Evolutionary conservation across 495 filamentous ascomycete genomes (phyloP).

Genomic region (Pyrenopolyporus hunteri): DNA sequence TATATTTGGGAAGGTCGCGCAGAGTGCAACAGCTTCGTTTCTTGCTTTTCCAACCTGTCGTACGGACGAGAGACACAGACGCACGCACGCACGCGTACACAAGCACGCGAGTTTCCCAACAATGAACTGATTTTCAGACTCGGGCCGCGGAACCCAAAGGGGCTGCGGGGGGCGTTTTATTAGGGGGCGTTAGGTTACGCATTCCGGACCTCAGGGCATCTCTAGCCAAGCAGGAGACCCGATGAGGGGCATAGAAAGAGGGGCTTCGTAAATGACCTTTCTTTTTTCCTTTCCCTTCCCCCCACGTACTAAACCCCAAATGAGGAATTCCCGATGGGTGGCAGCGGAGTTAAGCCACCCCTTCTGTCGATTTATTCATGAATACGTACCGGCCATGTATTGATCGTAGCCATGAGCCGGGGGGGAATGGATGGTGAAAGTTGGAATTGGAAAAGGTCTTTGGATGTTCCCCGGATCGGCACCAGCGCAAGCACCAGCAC

Average conservation of each 20-base stretch:
- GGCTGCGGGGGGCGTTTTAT: constrained; percentile 6
- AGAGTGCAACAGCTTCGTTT: constrained; percentile 9
- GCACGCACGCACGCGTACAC: too few species aligned
- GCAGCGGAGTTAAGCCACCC: too few species aligned
- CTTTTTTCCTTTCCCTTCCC: not conserved
- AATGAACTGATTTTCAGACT: not conserved
- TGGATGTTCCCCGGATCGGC: too few species aligned
- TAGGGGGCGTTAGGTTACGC: constrained; percentile 1
- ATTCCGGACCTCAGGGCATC: not conserved
- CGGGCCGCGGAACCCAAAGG: not conserved
- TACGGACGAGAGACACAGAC: constrained; percentile 7
- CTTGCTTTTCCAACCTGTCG: constrained; percentile 1
- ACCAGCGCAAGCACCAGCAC: too few species aligned
- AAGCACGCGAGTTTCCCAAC: not conserved
- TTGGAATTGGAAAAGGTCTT: too few species aligned
- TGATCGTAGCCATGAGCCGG: too few species aligned
- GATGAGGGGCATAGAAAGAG: constrained; percentile 22
- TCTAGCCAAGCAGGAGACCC: constrained; percentile 5
- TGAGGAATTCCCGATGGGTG: not conserved
- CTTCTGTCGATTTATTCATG: not conserved
- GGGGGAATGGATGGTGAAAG: too few species aligned
- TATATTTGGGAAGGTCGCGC: constrained; percentile 17
- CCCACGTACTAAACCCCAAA: not conserved
- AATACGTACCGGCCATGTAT: not conserved
- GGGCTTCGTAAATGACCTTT: not conserved